Percentiles rank a stretch among this genome's conserved stretches.
Evolutionary conservation across 345 rosid genomes (phyloP).

Genomic region (Lumnitzera littorea): DNA sequence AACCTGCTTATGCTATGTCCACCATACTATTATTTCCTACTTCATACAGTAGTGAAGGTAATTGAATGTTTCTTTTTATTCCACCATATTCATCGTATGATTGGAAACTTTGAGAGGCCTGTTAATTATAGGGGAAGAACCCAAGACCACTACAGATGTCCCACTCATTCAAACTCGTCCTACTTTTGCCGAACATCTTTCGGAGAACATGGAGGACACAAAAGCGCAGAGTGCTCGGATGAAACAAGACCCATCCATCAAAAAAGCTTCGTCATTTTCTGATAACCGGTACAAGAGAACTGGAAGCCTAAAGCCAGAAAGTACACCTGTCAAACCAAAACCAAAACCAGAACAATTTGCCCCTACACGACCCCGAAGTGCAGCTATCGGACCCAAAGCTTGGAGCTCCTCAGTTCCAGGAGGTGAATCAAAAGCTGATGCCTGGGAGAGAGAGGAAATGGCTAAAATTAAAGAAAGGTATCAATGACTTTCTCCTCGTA

Average conservation of each 20-base stretch:
- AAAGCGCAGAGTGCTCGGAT: neutral
- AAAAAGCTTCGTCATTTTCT: conserved; percentile 17
- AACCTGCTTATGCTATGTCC: neutral
- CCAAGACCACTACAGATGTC: neutral
- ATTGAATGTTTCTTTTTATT: too few species aligned
- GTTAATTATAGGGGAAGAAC: conserved; percentile 1
- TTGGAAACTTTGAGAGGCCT: conserved; percentile 9
- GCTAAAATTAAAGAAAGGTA: conserved; percentile 45
- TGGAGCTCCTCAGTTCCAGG: conserved; percentile 9
- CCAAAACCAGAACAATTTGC: conserved; percentile 15
- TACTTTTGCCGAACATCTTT: conserved; percentile 3
- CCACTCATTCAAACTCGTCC: neutral
- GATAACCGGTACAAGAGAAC: conserved; percentile 16
- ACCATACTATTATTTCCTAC: too few species aligned
- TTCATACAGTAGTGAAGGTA: too few species aligned
- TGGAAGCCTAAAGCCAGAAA: conserved; percentile 9
- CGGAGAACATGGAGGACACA: neutral
- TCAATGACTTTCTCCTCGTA: neutral
- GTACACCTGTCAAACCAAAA: conserved; percentile 11
- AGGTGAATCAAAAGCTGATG: conserved; percentile 31
- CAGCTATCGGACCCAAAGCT: conserved; percentile 1
- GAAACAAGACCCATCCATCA: conserved; percentile 18
- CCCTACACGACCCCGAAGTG: neutral
- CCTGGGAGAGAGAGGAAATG: conserved; percentile 53
- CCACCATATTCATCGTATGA: too few species aligned